Base-by-base conservation (phyloP, 164 flowering plant species). In the Tetrastigma voinierianum region DNA sequence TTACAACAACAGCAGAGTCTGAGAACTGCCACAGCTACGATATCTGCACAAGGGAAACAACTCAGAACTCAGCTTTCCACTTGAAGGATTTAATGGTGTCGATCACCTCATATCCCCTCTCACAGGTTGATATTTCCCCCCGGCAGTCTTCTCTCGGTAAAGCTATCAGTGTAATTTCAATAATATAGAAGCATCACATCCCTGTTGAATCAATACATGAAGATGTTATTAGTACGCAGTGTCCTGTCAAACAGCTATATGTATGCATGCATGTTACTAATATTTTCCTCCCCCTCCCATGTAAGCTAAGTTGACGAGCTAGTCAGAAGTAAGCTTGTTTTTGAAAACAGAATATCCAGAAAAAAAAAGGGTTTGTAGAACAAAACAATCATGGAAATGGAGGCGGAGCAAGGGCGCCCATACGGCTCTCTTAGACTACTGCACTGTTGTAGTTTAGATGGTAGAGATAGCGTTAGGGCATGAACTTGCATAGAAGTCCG, bases 31-130 rank as follows among this genome's bases (percentile, higher is more conserved):
- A 77, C 8, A 9, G 83, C 78, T 0, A 81, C 72, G 57, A 81
- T 70, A 61, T 83, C 86, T 40, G 86, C 86, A 64, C 84, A 83
- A 0, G 84, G n/a, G n/a, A 83, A 9, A 83, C 82, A 14, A 76
- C 74, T 10, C 70, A 7, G 81, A 75, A 65, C 86, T 80, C 9
- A 59, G 18, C 69, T 64, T 69, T 83, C 84, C 1, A 83, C 51
- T 2, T 24, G 46, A 12, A n/a, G n/a, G 77, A 62, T 57, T 83
- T 80, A 12, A 80, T 76, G 45, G 55, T 21, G 51, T 83, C 84
- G 3, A 83, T 68, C 4, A 80, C 83, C 6, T 83, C 57, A 55
- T 75, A 81, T 12, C 87, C 87, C 87, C 87, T 65, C 81, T 62
- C 2, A 61, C 49, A 0, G 82, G 13, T 72, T 65, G 2, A 54